Evolutionary conservation across 306 rosid genomes (phyloP), one percentile per base, ranked within the genome.

Genomic region (Argentina anserina): DNA sequence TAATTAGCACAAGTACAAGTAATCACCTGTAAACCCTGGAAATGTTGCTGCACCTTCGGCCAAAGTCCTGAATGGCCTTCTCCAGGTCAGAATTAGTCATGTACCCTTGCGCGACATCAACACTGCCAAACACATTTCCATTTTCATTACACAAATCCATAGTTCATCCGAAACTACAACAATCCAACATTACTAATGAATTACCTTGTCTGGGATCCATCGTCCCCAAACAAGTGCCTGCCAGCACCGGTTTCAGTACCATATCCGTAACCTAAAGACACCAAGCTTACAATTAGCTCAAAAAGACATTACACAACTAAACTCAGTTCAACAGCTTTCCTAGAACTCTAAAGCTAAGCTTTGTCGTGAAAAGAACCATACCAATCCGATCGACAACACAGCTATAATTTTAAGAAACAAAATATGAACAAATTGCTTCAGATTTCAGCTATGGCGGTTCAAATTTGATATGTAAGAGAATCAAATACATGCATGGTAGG

Each of bases 1-100:
- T 41, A 69, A 61, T 42, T 39, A 67, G 43, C 70, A 70, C 20
- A 55, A n/a, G 77, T 69, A 45, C 76, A 80, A 79, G 78, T 76
- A 86, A 84, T 87, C 84, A 93, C 99, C 96, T 94, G 86, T 94
- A 94, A 66, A 94, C 86, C 80, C 91, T 86, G 78, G 97, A 88
- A 85, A 91, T 94, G 79, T 81, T 88, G 65, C 89, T 85, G 73
- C 97, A 89, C 83, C 89, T 87, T 81, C 61, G 73, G 63, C 87
- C 88, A 25, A 91, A 88, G 28, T 81, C 83, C 81, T 82, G 81
- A 34, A 94, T 69, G 53, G 90, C 88, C 67, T 66, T 76, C 80
- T 88, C 97, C 74, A 94, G 99, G 33, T 91, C 95, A 53, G 77
- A 52, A 84, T 89, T 94, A 58, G 85, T 88, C 99, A 91, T 88